Evolutionary conservation across 805 yeast species (phyloP).

Genomic region (Saturnispora sekii): DNA sequence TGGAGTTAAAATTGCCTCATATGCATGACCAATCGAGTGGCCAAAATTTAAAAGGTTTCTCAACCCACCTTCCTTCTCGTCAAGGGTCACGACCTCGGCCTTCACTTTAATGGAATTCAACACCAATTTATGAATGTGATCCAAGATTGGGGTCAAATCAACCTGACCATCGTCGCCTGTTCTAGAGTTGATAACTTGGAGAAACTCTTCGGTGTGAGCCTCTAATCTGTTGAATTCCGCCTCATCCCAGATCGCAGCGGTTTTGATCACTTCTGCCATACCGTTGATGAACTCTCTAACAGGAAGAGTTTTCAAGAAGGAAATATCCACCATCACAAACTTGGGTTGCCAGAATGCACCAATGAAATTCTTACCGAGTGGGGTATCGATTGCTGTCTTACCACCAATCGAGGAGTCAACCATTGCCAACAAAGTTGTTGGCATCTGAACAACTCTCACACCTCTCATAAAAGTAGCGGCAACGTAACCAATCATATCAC

Average conservation of each 20-base stretch:
- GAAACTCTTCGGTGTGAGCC: conserved; percentile 56
- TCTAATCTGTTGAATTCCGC: conserved; percentile 80
- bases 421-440: conserved; percentile 91
- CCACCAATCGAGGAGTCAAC: conserved; percentile 98
- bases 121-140: conserved; percentile 70
- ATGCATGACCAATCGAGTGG: conserved; percentile 96
- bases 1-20: conserved; percentile 95
- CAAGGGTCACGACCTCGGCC: conserved; percentile 87
- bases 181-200: conserved; percentile 48
- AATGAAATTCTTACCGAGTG: conserved; percentile 87
- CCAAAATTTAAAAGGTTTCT: conserved; percentile 92
- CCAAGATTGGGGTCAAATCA: conserved; percentile 58
- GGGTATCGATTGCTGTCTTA: conserved; percentile 96
- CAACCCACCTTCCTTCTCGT: conserved; percentile 91
- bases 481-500: conserved; percentile 97
- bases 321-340: conserved; percentile 78
- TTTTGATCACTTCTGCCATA: conserved; percentile 96
- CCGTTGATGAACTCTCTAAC: conserved; percentile 94
- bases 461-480: conserved; percentile 99
- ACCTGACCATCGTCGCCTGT: conserved; percentile 35
- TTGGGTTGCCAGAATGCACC: conserved; percentile 98
- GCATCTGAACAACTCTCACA: conserved; percentile 85
- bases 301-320: conserved; percentile 81
- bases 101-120: conserved; percentile 81
- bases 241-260: conserved; percentile 97